Base-by-base conservation (phyloP, 1,284 basidiomycete genomes). In the Microbotryomycetes sp. region DNA sequence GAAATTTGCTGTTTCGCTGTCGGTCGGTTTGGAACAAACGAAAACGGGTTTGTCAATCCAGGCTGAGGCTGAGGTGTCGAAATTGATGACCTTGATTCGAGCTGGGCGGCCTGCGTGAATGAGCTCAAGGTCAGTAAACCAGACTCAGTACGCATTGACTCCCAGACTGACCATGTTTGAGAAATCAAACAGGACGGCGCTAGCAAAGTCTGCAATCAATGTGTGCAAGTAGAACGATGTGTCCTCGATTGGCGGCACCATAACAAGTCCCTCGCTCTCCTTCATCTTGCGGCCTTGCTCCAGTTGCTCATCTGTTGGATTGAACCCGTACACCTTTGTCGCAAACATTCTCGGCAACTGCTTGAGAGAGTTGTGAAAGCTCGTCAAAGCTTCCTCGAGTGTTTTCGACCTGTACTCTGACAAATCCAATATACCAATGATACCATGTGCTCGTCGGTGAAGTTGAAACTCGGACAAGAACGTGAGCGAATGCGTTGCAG, bases 161-260 rank as follows among this genome's bases (percentile, higher is more conserved):
- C 19, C 0, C 2, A 19, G 4, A 68, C 76, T 54, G 56, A 76
- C 77, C 79, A 92, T 75, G 48, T 83, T 81, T 32, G 88, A 86
- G 66, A 94, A 86, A 74, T 90, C 88, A 32, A 83, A 83, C 30
- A 94, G 79, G 50, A 93, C 84, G 64, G 86, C 84, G 32, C 90
- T 90, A 66, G 89, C 89, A 22, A 93, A 77, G 71, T 90, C 89
- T 16, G 88, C 89, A 51, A 94, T 77, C 29, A 93, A 77, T n/a
- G 88, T 89, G 30, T 87, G 86, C 55, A 93, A 81, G 75, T 91
- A 91, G 32, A 88, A 77, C 56, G 49, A 63, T 73, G 83, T 85
- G 77, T 88, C 88, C 71, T 88, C 84, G 83, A 83, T 82, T 69
- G 81, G 82, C 12, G 88, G 88, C 56, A 91, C 87, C 48, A 87